These are phyloP conservation scores for Zygoascus biomembranicola DNA, from an alignment of 805 yeast species.

Conservation along the genomic window DNA sequence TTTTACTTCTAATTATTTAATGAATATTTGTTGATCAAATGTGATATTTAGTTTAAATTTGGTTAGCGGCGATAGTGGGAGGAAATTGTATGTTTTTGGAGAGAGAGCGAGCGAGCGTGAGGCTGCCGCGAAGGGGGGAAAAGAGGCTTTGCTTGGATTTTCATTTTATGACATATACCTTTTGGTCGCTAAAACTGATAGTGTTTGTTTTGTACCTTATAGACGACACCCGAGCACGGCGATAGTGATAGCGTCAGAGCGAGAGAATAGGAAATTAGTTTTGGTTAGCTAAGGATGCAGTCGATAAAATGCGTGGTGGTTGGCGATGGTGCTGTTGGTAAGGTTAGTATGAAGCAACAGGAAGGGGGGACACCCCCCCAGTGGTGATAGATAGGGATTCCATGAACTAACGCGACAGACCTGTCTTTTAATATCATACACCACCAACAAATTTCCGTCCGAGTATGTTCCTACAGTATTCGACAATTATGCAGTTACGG, in stretches of 20 bases:
- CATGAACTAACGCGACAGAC: conserved; percentile 36
- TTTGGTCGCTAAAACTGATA: neutral
- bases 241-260: neutral
- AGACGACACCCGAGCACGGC: neutral
- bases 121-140: neutral
- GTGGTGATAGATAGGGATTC: neutral
- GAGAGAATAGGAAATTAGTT: neutral
- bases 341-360: conserved; percentile 31
- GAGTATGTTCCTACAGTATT: conserved; percentile 91
- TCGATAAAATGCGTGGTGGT: conserved; percentile 87
- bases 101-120: neutral
- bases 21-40: neutral
- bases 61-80: neutral
- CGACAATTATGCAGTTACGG: conserved; percentile 51
- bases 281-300: conserved; percentile 19
- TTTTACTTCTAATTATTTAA: neutral
- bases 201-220: neutral
- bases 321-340: conserved; percentile 99
- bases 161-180: neutral
- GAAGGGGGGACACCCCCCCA: neutral
- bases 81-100: neutral
- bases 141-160: neutral
- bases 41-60: neutral
- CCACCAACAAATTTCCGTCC: conserved; percentile 94
- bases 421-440: conserved; percentile 88